Conservation (phyloP, 441 rosid species). For the Bocquillonia castaneifolia region DNA sequence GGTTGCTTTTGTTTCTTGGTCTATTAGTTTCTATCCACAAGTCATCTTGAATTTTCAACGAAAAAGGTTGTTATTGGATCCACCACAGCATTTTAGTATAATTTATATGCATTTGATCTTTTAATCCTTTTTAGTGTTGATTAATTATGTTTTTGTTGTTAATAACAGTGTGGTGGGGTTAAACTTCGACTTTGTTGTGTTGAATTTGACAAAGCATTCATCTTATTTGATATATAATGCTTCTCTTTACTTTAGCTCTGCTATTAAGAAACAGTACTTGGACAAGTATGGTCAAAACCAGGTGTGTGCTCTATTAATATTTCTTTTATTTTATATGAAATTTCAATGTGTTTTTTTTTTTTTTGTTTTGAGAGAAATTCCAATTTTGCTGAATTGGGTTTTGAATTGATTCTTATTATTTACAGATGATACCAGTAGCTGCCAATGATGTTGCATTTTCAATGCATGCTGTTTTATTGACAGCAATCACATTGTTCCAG, state of each 20-base stretch:
- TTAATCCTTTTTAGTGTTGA: neutral
- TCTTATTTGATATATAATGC: conserved; percentile 88
- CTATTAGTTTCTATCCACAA: conserved; percentile 85
- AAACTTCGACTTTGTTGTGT: conserved; percentile 80
- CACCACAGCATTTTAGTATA: neutral
- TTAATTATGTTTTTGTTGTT: neutral
- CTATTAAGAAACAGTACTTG: conserved; percentile 68
- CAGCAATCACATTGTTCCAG: conserved; percentile 62
- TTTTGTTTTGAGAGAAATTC: too few relatives aligned
- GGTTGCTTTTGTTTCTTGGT: conserved; percentile 74
- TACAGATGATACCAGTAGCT: conserved; percentile 97
- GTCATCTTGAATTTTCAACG: conserved; percentile 72
- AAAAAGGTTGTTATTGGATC: conserved; percentile 40
- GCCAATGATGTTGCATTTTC: conserved; percentile 96
- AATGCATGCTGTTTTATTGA: conserved; percentile 75
- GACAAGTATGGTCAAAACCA: conserved; percentile 61
- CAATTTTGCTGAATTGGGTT: too few relatives aligned
- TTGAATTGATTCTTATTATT: too few relatives aligned
- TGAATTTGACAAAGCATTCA: conserved; percentile 90
- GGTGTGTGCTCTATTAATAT: conserved; percentile 39
- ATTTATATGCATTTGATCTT: neutral
- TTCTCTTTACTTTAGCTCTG: conserved; percentile 75
- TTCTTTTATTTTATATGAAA: too few relatives aligned
- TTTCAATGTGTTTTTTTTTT: too few relatives aligned
- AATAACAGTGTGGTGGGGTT: conserved; percentile 71